These are phyloP conservation scores for Nicotiana tabacum DNA, from an alignment of 257 asterid species.

Conservation along the genomic window DNA sequence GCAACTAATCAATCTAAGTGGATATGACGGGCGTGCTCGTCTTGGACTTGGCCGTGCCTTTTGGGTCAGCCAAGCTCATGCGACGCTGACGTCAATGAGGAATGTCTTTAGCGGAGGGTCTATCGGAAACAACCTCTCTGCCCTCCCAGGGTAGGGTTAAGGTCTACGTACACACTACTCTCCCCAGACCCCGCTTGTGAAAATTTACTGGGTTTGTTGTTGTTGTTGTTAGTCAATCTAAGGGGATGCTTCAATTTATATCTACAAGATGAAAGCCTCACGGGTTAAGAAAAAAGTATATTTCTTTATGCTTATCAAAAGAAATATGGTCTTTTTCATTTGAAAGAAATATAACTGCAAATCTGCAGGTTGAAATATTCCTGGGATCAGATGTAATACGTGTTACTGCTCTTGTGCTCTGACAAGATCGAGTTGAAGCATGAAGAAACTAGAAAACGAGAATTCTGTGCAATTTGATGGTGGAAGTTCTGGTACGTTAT, in stretches of 20 bases:
- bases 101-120: too few relatives aligned
- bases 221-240: not conserved
- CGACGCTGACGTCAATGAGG: too few relatives aligned
- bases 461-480: not conserved
- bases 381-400: slow-evolving; percentile 5
- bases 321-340: not conserved
- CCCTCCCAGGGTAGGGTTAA: too few relatives aligned
- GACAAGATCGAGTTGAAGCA: not conserved
- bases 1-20: not conserved
- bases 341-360: not conserved
- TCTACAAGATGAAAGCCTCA: not conserved
- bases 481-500: slow-evolving; percentile 21
- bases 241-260: not conserved
- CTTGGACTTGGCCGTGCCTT: too few relatives aligned
- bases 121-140: too few relatives aligned
- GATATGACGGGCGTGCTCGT: not conserved
- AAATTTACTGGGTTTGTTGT: too few relatives aligned
- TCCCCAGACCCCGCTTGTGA: too few relatives aligned
- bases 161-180: too few relatives aligned
- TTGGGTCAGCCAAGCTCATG: too few relatives aligned
- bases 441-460: slow-evolving; percentile 1
- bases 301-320: not conserved
- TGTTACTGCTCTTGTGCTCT: not conserved
- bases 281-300: not conserved
- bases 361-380: slow-evolving; percentile 6